phyloP scores from a whole-genome alignment of 2,329 filamentous ascomycete genomes.

The Trichophyton rubrum region DNA sequence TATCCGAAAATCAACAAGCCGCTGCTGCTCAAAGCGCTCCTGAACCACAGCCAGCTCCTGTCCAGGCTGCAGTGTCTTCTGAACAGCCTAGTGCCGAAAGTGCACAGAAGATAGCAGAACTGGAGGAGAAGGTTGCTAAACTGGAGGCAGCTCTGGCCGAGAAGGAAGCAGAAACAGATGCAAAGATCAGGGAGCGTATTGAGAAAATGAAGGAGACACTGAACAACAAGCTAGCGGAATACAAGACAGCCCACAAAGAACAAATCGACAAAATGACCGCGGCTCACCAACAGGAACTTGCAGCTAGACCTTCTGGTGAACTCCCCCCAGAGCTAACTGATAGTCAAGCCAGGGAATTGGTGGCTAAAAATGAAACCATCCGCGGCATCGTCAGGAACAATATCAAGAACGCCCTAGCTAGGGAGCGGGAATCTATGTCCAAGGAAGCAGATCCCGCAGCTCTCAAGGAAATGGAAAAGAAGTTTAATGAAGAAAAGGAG shows the following conservation, averaged over 20 bases:
- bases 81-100: constrained; percentile 15
- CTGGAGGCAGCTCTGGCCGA: constrained; percentile 42
- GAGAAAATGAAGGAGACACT: constrained; percentile 54
- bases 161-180: constrained; percentile 40
- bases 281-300: constrained; percentile 35
- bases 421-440: constrained; percentile 22
- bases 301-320: constrained; percentile 21
- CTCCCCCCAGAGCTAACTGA: constrained; percentile 35
- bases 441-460: constrained; percentile 23
- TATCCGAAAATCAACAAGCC: constrained; percentile 24
- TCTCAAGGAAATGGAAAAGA: constrained; percentile 28
- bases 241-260: constrained; percentile 38
- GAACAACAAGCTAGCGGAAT: constrained; percentile 54
- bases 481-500: constrained; percentile 30
- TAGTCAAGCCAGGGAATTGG: constrained; percentile 38
- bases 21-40: constrained; percentile 41
- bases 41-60: constrained; percentile 22
- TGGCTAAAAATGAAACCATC: constrained; percentile 39
- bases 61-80: constrained; percentile 17
- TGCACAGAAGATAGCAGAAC: constrained; percentile 46
- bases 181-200: constrained; percentile 35
- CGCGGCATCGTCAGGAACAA: constrained; percentile 45
- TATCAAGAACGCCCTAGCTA: constrained; percentile 38
- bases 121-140: constrained; percentile 48
- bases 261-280: constrained; percentile 38